phyloP scores from a whole-genome alignment of 2,329 filamentous ascomycete genomes.

The Microsporum canis region DNA sequence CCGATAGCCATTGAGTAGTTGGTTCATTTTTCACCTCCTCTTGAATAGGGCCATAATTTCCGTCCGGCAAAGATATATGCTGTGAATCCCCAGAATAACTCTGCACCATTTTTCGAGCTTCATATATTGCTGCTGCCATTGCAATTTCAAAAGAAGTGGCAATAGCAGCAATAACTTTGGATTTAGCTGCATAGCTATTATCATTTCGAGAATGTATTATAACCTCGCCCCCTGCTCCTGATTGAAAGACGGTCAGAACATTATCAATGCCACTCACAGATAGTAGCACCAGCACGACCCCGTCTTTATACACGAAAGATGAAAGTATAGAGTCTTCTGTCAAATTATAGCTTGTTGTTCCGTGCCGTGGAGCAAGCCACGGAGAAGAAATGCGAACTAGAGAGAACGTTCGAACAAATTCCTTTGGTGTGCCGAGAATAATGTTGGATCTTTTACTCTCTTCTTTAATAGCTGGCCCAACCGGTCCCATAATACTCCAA shows the following conservation, averaged over 20 bases:
- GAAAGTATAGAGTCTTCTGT: slow-evolving; percentile 69
- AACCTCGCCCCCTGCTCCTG: slow-evolving; percentile 54
- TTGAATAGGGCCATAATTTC: not conserved
- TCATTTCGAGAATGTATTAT: slow-evolving; percentile 64
- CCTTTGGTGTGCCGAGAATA: slow-evolving; percentile 53
- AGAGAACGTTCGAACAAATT: slow-evolving; percentile 64
- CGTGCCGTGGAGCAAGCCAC: slow-evolving; percentile 85
- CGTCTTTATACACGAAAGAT: slow-evolving; percentile 62
- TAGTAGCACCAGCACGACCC: slow-evolving; percentile 64
- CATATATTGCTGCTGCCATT: slow-evolving; percentile 72
- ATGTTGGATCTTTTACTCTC: slow-evolving; percentile 41
- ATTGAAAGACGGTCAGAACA: slow-evolving; percentile 57
- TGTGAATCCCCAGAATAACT: slow-evolving; percentile 17
- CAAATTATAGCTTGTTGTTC: slow-evolving; percentile 52
- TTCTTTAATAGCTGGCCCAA: slow-evolving; percentile 43
- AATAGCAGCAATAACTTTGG: slow-evolving; percentile 57
- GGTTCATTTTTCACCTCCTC: slow-evolving; percentile 40
- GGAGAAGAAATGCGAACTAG: slow-evolving; percentile 67
- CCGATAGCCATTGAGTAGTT: slow-evolving; percentile 57
- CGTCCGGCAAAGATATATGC: slow-evolving; percentile 2
- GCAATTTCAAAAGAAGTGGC: slow-evolving; percentile 63
- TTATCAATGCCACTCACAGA: slow-evolving; percentile 64
- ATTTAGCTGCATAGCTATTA: slow-evolving; percentile 41
- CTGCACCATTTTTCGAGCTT: slow-evolving; percentile 57
- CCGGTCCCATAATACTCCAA: slow-evolving; percentile 45